These are phyloP conservation scores for Kodamaea suecica DNA, from an alignment of 1,139 yeast genomes.

Conservation along the genomic window DNA sequence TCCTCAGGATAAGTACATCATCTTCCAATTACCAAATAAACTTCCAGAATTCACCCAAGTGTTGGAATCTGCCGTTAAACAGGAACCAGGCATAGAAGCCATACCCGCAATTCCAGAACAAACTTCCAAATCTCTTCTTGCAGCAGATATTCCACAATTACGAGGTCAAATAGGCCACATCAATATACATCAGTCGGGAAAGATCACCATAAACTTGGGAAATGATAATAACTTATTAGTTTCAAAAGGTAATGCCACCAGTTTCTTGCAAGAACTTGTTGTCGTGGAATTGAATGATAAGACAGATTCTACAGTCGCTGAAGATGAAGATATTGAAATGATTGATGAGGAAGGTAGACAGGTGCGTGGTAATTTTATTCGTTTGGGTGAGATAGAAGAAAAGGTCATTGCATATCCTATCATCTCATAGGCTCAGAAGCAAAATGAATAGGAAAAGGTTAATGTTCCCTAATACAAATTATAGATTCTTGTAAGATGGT, in stretches of 20 bases:
- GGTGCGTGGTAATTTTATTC: conserved; percentile 40
- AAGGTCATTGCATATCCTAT: conserved; percentile 55
- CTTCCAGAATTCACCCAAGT: conserved; percentile 50
- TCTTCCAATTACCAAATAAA: conserved; percentile 70
- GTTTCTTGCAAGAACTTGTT: conserved; percentile 74
- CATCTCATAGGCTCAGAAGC: conserved; percentile 7
- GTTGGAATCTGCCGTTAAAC: conserved; percentile 10
- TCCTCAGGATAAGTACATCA: conserved; percentile 32
- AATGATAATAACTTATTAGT: conserved; percentile 63
- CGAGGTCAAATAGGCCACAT: conserved; percentile 67
- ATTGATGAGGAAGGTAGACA: conserved; percentile 36
- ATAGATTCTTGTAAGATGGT: too few species aligned
- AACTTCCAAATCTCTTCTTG: too few species aligned
- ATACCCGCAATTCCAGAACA: too few species aligned
- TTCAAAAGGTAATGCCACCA: conserved; percentile 66
- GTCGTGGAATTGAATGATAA: conserved; percentile 39
- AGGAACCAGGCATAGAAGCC: conserved; percentile 10
- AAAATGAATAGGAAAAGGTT: too few species aligned
- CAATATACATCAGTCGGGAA: conserved; percentile 79
- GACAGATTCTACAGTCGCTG: too few species aligned
- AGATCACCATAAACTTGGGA: conserved; percentile 70
- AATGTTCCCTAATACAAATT: too few species aligned
- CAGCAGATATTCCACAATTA: conserved; percentile 2
- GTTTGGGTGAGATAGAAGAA: conserved; percentile 61
- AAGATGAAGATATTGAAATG: conserved; percentile 26